Base-by-base conservation (phyloP, 495 filamentous ascomycete genomes). In the Neurospora pannonica region DNA sequence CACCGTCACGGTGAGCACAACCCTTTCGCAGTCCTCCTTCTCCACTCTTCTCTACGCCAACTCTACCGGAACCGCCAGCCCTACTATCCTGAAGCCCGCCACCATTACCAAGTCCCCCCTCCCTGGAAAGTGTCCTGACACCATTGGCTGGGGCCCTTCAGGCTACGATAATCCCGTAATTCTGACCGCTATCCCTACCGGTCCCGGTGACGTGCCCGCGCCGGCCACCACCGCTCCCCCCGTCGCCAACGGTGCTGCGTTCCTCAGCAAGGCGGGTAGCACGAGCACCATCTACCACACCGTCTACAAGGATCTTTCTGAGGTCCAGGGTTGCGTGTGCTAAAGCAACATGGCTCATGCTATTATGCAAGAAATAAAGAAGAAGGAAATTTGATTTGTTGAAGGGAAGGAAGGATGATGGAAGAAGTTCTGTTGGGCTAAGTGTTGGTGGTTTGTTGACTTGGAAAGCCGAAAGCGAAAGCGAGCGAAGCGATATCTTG, bases 1-100 rank as follows among this genome's bases (percentile, higher is more conserved):
- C 37, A 82, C 80, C 73, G 77, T 77, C 71, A 81, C 80, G 69
- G 79, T 77, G 76, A 81, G 76, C 77, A 74, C 71, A 39, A 75
- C 78, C 77, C 73, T 71, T 75, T 72, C 71, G 71, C 34, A 24
- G 38, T 38, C 71, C 21, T 75, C 37, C 71, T 46, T 72, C 71
- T 69, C 31, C 71, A 31, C 42, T 43, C 38, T 38, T 31, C 31
- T 72, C 71, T 60, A 72, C 72, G 46, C 19, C 71, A 60, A 76
- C 76, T 40, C 38, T 28, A 73, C 71, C 43, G 39, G 31, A 36
- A 43, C 46, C 72, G 62, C 73, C 40, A 71, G 70, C 31, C 71
- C 75, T 21, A 70, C 75, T 42, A 70, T 39, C 17, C 74, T 62
- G 34, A 37, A 42, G 8, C 60, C 74, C 38, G 38, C n/a, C 38